Evolutionary conservation across 306 rosid species (phyloP), one percentile per base, ranked within the genome.

Genomic region (Arachis hypogaea): DNA sequence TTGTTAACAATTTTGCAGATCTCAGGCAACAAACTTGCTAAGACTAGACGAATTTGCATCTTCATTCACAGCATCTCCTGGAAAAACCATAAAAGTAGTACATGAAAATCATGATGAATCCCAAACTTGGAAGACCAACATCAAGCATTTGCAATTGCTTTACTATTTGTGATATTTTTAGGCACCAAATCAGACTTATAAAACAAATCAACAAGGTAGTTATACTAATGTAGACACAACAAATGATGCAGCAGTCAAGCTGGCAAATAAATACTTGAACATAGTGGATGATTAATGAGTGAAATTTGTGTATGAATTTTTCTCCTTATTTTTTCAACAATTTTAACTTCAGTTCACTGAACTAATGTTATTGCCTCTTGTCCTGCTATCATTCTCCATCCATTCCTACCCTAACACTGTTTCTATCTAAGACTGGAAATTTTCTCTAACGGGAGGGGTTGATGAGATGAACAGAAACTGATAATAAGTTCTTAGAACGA

Each of bases 31-130:
- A 60, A 92, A 67, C 18, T 77, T 83, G 51, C 81, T 49, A 30
- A 66, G 11, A 54, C 62, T 51, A 40, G 85, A 38, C 42, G 86
- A 77, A 68, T 65, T 78, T 64, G 75, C 77, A 74, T 46, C 92
- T 74, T 86, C 78, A 33, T 44, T 66, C 69, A n/a, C 74, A 41
- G 82, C 81, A 63, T 82, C 81, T 63, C 75, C 93, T 86, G 87
- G 45, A 62, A 33, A 33, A 64, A 62, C 54, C 71, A 77, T 29
- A 78, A 74, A 58, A 68, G 73, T 3, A 45, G 68, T 11, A 62
- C 49, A 66, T 73, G 22, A 59, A 62, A 62, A 41, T 14, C 59
- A 66, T 71, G 72, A 30, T 4, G 12, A 33, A 33, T 33, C 38
- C 38, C 38, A 33, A 33, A 33, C 38, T 33, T 33, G 38, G 38